Conservation (phyloP, 805 yeast genomes). For the Candida tammaniensis region DNA sequence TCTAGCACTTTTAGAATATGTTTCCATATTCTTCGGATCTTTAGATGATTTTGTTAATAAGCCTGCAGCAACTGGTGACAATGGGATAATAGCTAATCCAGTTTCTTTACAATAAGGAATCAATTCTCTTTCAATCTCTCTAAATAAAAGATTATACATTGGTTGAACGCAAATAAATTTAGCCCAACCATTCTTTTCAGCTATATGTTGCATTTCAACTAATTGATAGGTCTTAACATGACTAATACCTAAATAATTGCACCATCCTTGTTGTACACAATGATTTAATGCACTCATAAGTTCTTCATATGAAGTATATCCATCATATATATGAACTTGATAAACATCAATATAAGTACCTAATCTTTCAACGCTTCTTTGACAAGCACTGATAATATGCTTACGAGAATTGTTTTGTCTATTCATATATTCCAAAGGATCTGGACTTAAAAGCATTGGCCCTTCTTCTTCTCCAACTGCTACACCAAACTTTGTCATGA, state of each 20-base stretch:
- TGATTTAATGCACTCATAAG: too few relatives aligned
- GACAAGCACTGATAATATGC: too few relatives aligned
- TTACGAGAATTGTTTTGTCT: too few relatives aligned
- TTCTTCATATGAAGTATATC: too few relatives aligned
- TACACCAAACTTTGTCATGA: conserved; percentile 16
- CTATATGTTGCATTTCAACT: conserved; percentile 51
- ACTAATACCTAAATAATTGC: conserved; percentile 62
- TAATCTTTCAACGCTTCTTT: too few relatives aligned
- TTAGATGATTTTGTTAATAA: conserved; percentile 47
- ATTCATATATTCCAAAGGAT: too few relatives aligned
- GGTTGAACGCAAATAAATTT: conserved; percentile 62
- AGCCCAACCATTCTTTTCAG: conserved; percentile 55
- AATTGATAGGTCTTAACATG: conserved; percentile 57
- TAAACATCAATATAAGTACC: too few relatives aligned
- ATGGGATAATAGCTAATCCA: conserved; percentile 55
- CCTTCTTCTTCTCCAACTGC: too few relatives aligned
- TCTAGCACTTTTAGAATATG: neutral
- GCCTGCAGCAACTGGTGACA: conserved; percentile 61
- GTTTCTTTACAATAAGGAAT: conserved; percentile 47
- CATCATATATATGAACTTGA: too few relatives aligned
- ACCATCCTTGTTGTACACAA: conserved; percentile 30
- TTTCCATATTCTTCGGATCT: conserved; percentile 1
- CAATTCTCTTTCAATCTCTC: conserved; percentile 69
- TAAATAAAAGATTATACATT: conserved; percentile 50
- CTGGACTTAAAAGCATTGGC: too few relatives aligned